Evolutionary conservation across 495 filamentous ascomycete genomes (phyloP).

Genomic region (Daldinia caldariorum): DNA sequence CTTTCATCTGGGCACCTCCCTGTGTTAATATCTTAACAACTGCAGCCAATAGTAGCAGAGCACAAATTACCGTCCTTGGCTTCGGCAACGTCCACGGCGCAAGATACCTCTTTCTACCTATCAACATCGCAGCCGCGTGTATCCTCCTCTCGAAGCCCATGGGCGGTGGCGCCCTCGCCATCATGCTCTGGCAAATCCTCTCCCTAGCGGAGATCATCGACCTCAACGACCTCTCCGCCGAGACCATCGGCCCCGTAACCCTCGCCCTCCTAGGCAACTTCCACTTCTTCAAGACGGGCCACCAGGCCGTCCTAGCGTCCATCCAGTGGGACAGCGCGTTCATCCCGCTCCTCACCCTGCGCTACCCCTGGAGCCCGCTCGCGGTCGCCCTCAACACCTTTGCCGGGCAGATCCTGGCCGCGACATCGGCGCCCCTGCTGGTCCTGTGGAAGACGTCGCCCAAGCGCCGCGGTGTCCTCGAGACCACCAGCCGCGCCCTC

Average conservation of each 20-base stretch:
- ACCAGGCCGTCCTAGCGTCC: slow-evolving; percentile 85
- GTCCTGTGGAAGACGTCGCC: slow-evolving; percentile 85
- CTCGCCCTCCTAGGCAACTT: slow-evolving; percentile 87
- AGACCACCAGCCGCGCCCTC: slow-evolving; percentile 72
- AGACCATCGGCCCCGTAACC: slow-evolving; percentile 83
- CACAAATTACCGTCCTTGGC: slow-evolving; percentile 79
- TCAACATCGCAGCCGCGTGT: slow-evolving; percentile 77
- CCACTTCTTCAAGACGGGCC: slow-evolving; percentile 97
- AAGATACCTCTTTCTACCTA: slow-evolving; percentile 84
- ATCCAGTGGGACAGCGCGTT: slow-evolving; percentile 99
- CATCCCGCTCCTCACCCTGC: slow-evolving; percentile 82
- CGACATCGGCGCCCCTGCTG: slow-evolving; percentile 79
- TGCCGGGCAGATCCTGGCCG: slow-evolving; percentile 85
- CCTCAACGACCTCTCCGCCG: slow-evolving; percentile 70
- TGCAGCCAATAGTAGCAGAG: slow-evolving; percentile 49
- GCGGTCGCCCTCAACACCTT: slow-evolving; percentile 86
- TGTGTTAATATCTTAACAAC: slow-evolving; percentile 69
- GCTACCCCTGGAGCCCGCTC: slow-evolving; percentile 89
- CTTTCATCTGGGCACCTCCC: slow-evolving; percentile 78
- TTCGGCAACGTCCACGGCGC: slow-evolving; percentile 93
- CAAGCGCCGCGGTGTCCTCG: slow-evolving; percentile 67
- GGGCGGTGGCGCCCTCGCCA: slow-evolving; percentile 83
- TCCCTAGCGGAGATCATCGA: slow-evolving; percentile 89
- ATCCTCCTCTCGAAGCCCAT: slow-evolving; percentile 92
- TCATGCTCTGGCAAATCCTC: slow-evolving; percentile 85